Base-by-base conservation (phyloP, 352 stramenopile species). In the Phytophthora pseudosyringae region DNA sequence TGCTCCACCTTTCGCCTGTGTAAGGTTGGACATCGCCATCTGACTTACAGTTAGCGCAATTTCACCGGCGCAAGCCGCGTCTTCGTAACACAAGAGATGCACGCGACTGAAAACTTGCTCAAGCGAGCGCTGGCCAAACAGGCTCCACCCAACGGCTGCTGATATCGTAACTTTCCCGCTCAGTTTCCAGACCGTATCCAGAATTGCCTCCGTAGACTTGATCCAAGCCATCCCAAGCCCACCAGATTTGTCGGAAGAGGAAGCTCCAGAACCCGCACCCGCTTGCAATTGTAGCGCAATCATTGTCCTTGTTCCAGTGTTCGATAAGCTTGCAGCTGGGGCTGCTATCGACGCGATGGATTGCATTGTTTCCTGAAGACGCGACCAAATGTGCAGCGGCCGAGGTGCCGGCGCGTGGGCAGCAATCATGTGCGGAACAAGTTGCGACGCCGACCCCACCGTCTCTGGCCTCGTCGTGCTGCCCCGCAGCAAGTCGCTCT, bases 121-220 rank as follows among this genome's bases (percentile, higher is more conserved):
- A 15, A 93, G 67, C 3, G 81, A 75, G 4, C 72, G 73, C 10
- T 80, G 72, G 0, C 85, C 85, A 26, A 86, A 81, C 15, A 91
- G 26, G 15, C 67, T 71, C 81, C 83, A 93, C 7, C 66, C 69
- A 21, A 75, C 58, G 1, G 81, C 71, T 10, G 73, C 58, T 6
- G 78, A 77, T 1, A 86, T 64, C n/a, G 66, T 73, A 2, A 82
- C 61, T 67, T 86, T 88, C n/a, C 82, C 81, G 39, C 84, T 84
- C 28, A 93, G 45, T 40, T 74, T 78, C 85, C 85, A 93, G 32
- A 91, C 67, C 1, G 59, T 78, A 25, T 90, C 68, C 13, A 93
- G 69, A 56, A 90, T 73, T 7, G 75, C 58, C 40, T 90, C 76
- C 7, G 79, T 71, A 13, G 81, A 90, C 41, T 81, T 78, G 46